Evolutionary conservation across 2,329 filamentous ascomycete genomes (phyloP).

Genomic region (Exophiala viscosa): DNA sequence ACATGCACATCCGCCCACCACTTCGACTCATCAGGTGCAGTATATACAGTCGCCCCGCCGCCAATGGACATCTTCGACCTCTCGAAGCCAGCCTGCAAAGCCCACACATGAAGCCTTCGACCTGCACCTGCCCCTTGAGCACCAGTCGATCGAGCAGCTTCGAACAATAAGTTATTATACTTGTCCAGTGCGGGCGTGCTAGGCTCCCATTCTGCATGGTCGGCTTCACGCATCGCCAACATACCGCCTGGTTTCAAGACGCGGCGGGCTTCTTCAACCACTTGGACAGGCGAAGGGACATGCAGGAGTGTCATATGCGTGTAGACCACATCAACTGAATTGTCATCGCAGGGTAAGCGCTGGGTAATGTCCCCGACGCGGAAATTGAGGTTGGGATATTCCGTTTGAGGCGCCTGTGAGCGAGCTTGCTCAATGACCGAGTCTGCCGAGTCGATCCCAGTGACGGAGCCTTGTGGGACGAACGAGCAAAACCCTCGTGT

Average conservation of each 20-base stretch:
- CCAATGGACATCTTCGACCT: constrained; percentile 20
- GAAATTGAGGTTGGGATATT: constrained; percentile 35
- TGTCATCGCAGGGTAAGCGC: constrained; percentile 41
- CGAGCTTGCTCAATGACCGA: constrained; percentile 33
- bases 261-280: constrained; percentile 52
- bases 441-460: constrained; percentile 33
- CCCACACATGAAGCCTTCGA: constrained; percentile 26
- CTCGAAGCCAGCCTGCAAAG: constrained; percentile 25
- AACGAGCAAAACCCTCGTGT: constrained; percentile 38
- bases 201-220: constrained; percentile 31
- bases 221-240: constrained; percentile 44
- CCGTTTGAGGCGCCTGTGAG: constrained; percentile 26
- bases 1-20: constrained; percentile 19
- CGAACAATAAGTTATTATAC: constrained; percentile 25
- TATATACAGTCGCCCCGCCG: constrained; percentile 12
- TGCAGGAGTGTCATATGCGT: constrained; percentile 58
- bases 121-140: constrained; percentile 29
- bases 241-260: constrained; percentile 53
- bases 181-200: constrained; percentile 23
- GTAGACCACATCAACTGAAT: constrained; percentile 56
- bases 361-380: constrained; percentile 38
- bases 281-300: constrained; percentile 46
- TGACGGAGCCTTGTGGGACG: constrained; percentile 37
- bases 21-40: constrained; percentile 7
- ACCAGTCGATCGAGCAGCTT: constrained; percentile 27